Evolutionary conservation across 23 red algal genomes (phyloP).

Genomic region (Gracilaria gracilis): DNA sequence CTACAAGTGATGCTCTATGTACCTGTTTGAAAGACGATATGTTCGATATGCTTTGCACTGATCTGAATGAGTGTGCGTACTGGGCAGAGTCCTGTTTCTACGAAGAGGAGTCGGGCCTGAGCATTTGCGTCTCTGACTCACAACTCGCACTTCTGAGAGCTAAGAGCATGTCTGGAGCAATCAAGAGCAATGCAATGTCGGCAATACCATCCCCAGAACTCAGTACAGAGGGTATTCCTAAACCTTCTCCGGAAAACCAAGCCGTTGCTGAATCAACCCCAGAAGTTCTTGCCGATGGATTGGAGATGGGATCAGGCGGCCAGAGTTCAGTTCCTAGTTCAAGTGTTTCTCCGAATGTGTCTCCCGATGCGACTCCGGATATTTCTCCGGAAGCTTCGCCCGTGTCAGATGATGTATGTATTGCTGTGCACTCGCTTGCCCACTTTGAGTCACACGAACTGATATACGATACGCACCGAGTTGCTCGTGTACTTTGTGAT

Average conservation of each 20-base stretch:
- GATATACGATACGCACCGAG: background rate
- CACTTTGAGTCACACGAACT: conserved; percentile 10
- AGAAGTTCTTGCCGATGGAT: too few relatives aligned
- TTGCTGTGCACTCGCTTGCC: conserved; percentile 9
- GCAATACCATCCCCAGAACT: too few relatives aligned
- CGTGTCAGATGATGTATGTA: background rate
- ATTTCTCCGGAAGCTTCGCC: too few relatives aligned
- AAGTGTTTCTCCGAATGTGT: too few relatives aligned
- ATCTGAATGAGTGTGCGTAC: background rate
- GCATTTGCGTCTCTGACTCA: background rate
- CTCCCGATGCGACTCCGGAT: too few relatives aligned
- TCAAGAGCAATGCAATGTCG: too few relatives aligned
- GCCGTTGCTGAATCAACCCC: too few relatives aligned
- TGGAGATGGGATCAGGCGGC: too few relatives aligned
- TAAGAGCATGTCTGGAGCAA: background rate
- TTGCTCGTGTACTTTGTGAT: conserved; percentile 46
- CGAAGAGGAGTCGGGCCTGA: background rate
- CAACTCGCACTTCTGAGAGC: background rate
- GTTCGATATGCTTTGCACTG: background rate
- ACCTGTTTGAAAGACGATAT: background rate
- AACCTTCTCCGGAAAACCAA: too few relatives aligned
- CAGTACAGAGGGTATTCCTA: too few relatives aligned
- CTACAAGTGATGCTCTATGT: background rate
- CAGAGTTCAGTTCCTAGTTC: too few relatives aligned
- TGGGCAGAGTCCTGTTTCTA: background rate